Evolutionary conservation across 2,329 filamentous ascomycete genomes (phyloP).

Genomic region (Chaetothyriales sp.): DNA sequence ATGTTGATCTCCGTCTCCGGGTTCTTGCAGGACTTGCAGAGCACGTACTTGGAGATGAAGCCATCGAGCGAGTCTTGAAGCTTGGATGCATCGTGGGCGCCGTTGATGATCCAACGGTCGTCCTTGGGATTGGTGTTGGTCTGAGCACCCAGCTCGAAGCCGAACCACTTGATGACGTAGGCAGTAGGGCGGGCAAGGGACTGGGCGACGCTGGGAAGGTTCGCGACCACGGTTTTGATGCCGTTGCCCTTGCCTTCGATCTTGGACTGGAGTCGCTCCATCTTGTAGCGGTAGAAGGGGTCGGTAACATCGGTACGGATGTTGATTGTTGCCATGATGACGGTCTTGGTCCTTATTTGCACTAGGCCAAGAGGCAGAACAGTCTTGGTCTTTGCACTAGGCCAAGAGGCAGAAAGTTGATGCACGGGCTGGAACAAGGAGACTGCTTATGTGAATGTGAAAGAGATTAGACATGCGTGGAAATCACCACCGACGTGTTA

Average conservation of each 20-base stretch:
- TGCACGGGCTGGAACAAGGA: constrained; percentile 24
- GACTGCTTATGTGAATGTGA: constrained; percentile 32
- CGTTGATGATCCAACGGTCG: constrained; percentile 99
- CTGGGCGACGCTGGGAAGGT: constrained; percentile 82
- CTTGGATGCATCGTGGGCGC: constrained; percentile 85
- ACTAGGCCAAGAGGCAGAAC: too few species aligned
- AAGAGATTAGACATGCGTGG: constrained; percentile 48
- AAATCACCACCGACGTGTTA: constrained; percentile 16
- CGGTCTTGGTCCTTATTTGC: constrained; percentile 27
- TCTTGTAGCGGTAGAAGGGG: constrained; percentile 99
- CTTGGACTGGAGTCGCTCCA: constrained; percentile 97
- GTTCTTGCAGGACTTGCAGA: constrained; percentile 99
- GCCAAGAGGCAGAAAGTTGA: constrained; percentile 15
- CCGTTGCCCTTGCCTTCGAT: constrained; percentile 99
- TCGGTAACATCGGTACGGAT: constrained; percentile 65
- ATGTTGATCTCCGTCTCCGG: constrained; percentile 93
- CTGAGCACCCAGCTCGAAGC: constrained; percentile 95
- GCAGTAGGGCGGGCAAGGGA: constrained; percentile 83
- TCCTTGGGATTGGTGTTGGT: constrained; percentile 95
- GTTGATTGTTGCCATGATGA: constrained; percentile 93
- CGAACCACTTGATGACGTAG: constrained; percentile 99
- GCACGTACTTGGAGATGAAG: constrained; percentile 97
- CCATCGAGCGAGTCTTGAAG: constrained; percentile 96
- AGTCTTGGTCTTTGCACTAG: constrained; percentile 23
- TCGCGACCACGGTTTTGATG: constrained; percentile 97